Percentiles rank a stretch among this genome's conserved stretches.
Conservation (phyloP, 2,329 filamentous ascomycete genomes). For the Metarhizium humberi region DNA sequence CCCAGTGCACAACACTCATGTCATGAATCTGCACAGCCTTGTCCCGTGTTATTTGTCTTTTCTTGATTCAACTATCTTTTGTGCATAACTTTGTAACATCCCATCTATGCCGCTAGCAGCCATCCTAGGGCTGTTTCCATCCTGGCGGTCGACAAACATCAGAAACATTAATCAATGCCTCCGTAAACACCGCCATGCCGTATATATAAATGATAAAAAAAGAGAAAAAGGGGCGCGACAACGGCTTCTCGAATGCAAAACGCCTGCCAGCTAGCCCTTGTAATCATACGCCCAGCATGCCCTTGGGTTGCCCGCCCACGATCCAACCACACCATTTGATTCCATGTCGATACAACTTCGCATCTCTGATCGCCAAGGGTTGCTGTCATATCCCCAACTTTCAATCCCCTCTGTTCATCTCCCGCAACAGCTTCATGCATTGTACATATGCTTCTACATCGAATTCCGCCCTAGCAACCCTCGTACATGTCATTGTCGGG, state of each 20-base stretch:
- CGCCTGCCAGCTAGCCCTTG: conserved; percentile 4
- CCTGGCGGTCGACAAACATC: not conserved
- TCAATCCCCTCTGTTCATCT: not conserved
- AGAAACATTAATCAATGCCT: conserved; percentile 3
- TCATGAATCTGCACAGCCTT: not conserved
- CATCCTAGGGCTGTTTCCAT: not conserved
- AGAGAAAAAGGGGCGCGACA: not conserved
- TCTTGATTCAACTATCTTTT: conserved; percentile 8
- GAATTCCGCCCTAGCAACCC: not conserved
- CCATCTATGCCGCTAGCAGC: conserved; percentile 11
- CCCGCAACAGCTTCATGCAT: not conserved
- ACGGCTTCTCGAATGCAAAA: conserved; percentile 3
- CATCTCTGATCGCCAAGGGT: not conserved
- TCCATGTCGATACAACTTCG: not conserved
- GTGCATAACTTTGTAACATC: conserved; percentile 12
- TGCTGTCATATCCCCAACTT: not conserved
- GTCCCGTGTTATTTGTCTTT: not conserved
- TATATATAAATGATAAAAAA: not conserved
- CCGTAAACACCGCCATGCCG: conserved; percentile 5
- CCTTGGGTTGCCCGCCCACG: conserved; percentile 1
- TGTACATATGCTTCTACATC: not conserved
- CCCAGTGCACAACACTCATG: too few species aligned
- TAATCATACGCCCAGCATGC: conserved; percentile 2
- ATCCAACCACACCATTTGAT: not conserved
- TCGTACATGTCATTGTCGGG: not conserved